Conservation (phyloP, 257 asterid species). For the Gentiana straminea region DNA sequence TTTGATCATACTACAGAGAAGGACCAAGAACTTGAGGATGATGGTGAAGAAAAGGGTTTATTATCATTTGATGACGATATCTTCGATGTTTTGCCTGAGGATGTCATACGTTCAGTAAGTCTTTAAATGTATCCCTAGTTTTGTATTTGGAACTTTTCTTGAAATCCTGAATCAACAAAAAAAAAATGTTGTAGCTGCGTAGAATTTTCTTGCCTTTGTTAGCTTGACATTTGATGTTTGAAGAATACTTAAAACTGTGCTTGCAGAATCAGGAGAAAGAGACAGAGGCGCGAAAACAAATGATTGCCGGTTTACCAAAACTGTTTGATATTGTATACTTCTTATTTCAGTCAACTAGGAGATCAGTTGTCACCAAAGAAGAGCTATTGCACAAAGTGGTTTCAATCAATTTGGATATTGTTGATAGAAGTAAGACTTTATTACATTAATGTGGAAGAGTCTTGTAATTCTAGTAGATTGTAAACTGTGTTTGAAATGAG, state of each 20-base stretch:
- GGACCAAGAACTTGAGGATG: constrained; percentile 21
- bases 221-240: background rate
- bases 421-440: constrained; percentile 45
- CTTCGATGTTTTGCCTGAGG: constrained; percentile 43
- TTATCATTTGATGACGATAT: constrained; percentile 29
- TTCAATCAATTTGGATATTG: constrained; percentile 32
- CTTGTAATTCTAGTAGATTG: no score
- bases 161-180: no score
- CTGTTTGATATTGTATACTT: constrained; percentile 51
- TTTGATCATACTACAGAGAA: constrained; percentile 64
- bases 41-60: constrained; percentile 9
- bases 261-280: constrained; percentile 67
- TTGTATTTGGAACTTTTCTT: no score
- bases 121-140: no score
- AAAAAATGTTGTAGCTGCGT: no score
- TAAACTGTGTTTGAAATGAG: no score
- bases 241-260: background rate
- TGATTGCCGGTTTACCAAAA: constrained; percentile 62
- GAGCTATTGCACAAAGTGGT: constrained; percentile 52
- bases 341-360: constrained; percentile 51
- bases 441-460: background rate
- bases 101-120: constrained; percentile 61
- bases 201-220: background rate
- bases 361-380: constrained; percentile 60
- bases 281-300: constrained; percentile 37